Conservation (phyloP, 805 yeast species). For the Schizosaccharomyces osmophilus region DNA sequence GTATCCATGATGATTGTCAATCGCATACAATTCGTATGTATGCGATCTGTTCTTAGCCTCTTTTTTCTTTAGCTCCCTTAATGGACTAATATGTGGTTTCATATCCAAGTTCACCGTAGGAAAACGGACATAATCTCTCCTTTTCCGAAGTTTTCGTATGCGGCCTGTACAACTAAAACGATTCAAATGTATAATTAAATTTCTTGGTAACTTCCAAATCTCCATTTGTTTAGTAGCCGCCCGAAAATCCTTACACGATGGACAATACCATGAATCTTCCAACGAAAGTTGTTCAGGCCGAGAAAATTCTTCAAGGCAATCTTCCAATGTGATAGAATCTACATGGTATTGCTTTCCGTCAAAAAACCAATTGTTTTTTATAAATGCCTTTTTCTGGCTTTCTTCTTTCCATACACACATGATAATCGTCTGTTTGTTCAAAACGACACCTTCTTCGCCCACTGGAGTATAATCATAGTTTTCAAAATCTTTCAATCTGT, state of each 20-base stretch:
- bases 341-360: not conserved
- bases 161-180: constrained; percentile 35
- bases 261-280: constrained; percentile 85
- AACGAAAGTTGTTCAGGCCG: constrained; percentile 66
- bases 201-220: constrained; percentile 83
- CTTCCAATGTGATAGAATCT: constrained; percentile 28
- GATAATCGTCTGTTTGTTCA: constrained; percentile 24
- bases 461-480: not conserved
- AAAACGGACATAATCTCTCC: constrained; percentile 60
- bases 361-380: not conserved
- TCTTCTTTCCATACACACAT: constrained; percentile 7
- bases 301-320: constrained; percentile 52
- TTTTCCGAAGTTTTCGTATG: constrained; percentile 36
- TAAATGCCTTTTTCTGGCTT: constrained; percentile 8
- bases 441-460: constrained; percentile 21
- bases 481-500: not conserved
- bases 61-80: constrained; percentile 16
- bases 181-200: constrained; percentile 69
- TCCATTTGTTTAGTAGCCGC: constrained; percentile 80
- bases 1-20: constrained; percentile 90
- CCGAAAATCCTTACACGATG: constrained; percentile 64
- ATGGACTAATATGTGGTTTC: constrained; percentile 20
- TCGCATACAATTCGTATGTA: constrained; percentile 72
- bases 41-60: constrained; percentile 4
- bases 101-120: constrained; percentile 68